These are phyloP conservation scores for Kwoniella europaea DNA, from an alignment of 768 basidiomycete genomes.

Conservation along the genomic window DNA sequence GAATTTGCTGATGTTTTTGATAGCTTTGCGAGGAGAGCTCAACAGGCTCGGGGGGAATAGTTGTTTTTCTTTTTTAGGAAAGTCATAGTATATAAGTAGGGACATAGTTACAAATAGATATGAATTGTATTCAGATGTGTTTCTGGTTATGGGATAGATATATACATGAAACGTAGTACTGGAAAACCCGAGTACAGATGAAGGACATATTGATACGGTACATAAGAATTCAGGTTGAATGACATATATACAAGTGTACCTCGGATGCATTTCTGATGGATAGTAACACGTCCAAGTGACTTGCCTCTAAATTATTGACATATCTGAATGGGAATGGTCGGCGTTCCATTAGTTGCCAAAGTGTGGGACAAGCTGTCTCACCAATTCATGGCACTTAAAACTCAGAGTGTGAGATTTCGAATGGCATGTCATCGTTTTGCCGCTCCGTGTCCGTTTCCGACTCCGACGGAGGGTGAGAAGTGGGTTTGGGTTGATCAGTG, in stretches of 20 bases:
- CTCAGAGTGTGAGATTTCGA: too few relatives aligned
- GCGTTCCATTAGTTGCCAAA: too few relatives aligned
- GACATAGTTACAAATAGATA: too few relatives aligned
- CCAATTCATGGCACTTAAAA: too few relatives aligned
- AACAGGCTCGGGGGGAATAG: slow-evolving; percentile 3
- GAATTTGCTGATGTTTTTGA: neutral
- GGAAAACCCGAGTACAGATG: neutral
- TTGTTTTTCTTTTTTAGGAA: neutral
- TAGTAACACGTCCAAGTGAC: too few relatives aligned
- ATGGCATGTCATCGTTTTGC: too few relatives aligned
- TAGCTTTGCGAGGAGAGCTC: slow-evolving; percentile 7
- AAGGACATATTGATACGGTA: neutral
- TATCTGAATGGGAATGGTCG: too few relatives aligned
- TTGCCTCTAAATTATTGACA: too few relatives aligned
- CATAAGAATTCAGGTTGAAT: neutral
- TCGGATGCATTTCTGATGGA: neutral
- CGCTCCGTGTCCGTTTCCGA: neutral
- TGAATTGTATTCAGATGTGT: too few relatives aligned
- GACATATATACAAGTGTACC: neutral
- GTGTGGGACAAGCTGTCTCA: too few relatives aligned
- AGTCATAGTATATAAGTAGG: too few relatives aligned
- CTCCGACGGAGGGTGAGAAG: neutral
- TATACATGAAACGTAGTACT: neutral
- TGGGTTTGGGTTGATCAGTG: neutral
- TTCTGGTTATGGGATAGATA: neutral